Evolutionary conservation across 768 basidiomycete species (phyloP).

Genomic region (Podaxis sp.): DNA sequence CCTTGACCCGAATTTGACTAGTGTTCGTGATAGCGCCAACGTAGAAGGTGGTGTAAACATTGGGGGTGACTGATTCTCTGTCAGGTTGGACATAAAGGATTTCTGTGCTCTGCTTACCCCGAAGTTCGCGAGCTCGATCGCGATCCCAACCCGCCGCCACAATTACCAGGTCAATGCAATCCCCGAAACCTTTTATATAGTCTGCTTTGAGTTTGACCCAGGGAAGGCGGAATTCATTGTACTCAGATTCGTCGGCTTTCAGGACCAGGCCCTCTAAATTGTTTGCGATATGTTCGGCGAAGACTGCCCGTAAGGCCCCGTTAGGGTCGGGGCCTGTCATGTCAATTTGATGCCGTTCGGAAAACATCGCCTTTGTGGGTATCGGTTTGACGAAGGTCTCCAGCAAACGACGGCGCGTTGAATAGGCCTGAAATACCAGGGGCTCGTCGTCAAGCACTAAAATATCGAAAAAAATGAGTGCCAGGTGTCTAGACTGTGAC

Average conservation of each 20-base stretch:
- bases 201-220: conserved; percentile 93
- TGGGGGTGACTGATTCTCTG: conserved; percentile 56
- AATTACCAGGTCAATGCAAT: conserved; percentile 76
- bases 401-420: conserved; percentile 56
- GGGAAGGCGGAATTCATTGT: conserved; percentile 61
- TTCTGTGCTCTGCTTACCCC: conserved; percentile 46
- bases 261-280: conserved; percentile 74
- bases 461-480: conserved; percentile 86
- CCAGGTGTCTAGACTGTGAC: conserved; percentile 55
- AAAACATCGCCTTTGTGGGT: conserved; percentile 65
- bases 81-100: neutral
- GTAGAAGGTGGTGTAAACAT: conserved; percentile 77
- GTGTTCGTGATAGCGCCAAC: conserved; percentile 65
- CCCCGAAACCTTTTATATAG: conserved; percentile 84
- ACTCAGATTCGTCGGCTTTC: conserved; percentile 68
- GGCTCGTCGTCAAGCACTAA: conserved; percentile 65
- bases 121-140: conserved; percentile 70
- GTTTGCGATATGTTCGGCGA: conserved; percentile 51
- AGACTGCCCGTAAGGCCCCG: conserved; percentile 38
- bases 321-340: conserved; percentile 26
- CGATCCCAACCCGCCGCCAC: conserved; percentile 82
- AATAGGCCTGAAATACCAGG: conserved; percentile 57
- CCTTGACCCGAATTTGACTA: conserved; percentile 37
- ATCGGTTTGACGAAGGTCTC: conserved; percentile 53
- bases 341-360: conserved; percentile 52